Evolutionary conservation across 2,329 filamentous ascomycete genomes (phyloP).

Genomic region (Magnaporthiopsis poae): DNA sequence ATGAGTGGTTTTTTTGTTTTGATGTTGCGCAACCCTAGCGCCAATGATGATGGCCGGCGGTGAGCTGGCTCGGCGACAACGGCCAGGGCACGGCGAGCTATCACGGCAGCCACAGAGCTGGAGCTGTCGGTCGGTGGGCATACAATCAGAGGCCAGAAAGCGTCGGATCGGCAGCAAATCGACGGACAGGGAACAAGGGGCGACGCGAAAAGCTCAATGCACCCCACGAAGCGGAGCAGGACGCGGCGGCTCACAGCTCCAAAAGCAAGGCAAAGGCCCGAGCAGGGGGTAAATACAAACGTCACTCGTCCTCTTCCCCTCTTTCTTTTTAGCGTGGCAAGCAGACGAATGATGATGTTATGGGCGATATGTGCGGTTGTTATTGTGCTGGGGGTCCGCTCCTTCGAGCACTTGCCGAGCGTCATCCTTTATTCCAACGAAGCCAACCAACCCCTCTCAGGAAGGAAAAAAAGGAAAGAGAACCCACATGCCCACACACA

Average conservation of each 20-base stretch:
- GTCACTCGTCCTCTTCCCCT: background rate
- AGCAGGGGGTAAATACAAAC: background rate
- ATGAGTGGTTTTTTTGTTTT: background rate
- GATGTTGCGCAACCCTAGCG: background rate
- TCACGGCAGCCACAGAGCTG: background rate
- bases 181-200: too few relatives aligned
- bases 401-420: background rate
- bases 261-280: too few relatives aligned
- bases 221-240: too few relatives aligned
- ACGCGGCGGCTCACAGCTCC: too few relatives aligned
- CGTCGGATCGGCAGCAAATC: too few relatives aligned
- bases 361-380: conserved; percentile 1
- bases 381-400: background rate
- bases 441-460: background rate
- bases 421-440: background rate
- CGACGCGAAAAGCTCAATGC: too few relatives aligned
- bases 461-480: background rate
- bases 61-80: background rate
- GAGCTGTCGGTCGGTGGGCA: background rate
- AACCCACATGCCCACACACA: background rate
- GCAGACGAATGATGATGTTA: background rate
- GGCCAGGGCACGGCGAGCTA: background rate
- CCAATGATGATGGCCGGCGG: background rate
- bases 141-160: background rate
- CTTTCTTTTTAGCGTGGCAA: background rate